Conservation (phyloP, 2,329 filamentous ascomycete genomes). For the Thelonectria discophora region DNA sequence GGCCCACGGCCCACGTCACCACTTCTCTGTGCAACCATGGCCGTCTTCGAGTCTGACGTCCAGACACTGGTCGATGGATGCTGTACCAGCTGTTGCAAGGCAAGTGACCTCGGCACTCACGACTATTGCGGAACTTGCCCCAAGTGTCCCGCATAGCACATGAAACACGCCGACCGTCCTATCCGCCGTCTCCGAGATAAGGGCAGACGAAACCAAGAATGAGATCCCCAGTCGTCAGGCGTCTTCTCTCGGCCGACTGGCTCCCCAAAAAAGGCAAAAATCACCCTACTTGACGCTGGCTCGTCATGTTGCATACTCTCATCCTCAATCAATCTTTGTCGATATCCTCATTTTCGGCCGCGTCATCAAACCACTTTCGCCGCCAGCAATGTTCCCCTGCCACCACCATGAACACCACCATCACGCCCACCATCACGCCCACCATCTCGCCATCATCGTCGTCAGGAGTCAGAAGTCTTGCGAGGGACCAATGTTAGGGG, state of each 20-base stretch:
- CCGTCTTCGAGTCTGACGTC: conserved; percentile 28
- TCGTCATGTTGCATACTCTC: conserved; percentile 12
- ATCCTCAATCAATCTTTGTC: neutral
- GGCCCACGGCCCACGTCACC: neutral
- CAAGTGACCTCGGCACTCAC: conserved; percentile 45
- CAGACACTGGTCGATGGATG: conserved; percentile 37
- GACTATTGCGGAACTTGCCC: conserved; percentile 47
- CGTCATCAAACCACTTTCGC: neutral
- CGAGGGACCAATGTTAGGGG: neutral
- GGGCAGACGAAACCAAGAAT: neutral
- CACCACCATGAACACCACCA: neutral
- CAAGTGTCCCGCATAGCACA: conserved; percentile 36
- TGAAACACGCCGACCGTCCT: neutral
- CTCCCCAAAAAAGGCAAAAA: neutral
- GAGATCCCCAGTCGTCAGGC: neutral
- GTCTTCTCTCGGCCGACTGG: neutral
- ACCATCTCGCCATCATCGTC: neutral
- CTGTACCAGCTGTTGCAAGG: conserved; percentile 45
- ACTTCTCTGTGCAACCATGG: conserved; percentile 27
- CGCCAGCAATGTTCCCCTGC: neutral
- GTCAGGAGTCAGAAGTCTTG: neutral
- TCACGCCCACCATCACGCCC: neutral
- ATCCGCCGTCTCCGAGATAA: neutral
- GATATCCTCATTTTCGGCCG: neutral
- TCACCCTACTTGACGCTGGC: conserved; percentile 6